Evolutionary conservation across 2,329 filamentous ascomycete species (phyloP).

Genomic region (Cladosporium velox): DNA sequence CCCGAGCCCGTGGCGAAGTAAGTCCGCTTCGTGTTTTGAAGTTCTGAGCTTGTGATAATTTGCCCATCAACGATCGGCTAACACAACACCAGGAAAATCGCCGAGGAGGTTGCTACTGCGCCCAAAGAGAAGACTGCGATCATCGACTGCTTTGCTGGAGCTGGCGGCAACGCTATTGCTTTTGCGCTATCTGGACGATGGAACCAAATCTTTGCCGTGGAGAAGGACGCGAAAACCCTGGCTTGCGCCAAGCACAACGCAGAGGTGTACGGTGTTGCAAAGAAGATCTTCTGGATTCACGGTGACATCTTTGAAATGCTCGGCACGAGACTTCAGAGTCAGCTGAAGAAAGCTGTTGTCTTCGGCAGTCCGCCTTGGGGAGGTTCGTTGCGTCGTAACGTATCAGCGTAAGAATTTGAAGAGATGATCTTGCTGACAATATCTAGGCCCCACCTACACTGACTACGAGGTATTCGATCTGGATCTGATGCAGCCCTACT

Average conservation of each 20-base stretch:
- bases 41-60: neutral
- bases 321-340: constrained; percentile 51
- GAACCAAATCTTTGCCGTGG: constrained; percentile 83
- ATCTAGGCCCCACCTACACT: constrained; percentile 62
- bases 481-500: constrained; percentile 85
- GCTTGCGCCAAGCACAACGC: constrained; percentile 94
- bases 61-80: neutral
- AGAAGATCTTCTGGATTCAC: constrained; percentile 80
- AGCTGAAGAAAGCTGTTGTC: constrained; percentile 57
- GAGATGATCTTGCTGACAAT: constrained; percentile 3
- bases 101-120: constrained; percentile 65
- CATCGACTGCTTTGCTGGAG: constrained; percentile 87
- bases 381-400: constrained; percentile 50
- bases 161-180: constrained; percentile 92
- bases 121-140: constrained; percentile 63
- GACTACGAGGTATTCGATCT: constrained; percentile 76
- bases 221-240: constrained; percentile 76
- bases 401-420: neutral
- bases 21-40: constrained; percentile 33
- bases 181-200: constrained; percentile 80
- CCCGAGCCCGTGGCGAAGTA: constrained; percentile 88
- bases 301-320: constrained; percentile 84
- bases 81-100: constrained; percentile 65
- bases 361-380: constrained; percentile 76
- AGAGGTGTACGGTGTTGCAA: constrained; percentile 74